Evolutionary conservation across 257 asterid genomes (phyloP).

Genomic region (Jacaranda mimosifolia): DNA sequence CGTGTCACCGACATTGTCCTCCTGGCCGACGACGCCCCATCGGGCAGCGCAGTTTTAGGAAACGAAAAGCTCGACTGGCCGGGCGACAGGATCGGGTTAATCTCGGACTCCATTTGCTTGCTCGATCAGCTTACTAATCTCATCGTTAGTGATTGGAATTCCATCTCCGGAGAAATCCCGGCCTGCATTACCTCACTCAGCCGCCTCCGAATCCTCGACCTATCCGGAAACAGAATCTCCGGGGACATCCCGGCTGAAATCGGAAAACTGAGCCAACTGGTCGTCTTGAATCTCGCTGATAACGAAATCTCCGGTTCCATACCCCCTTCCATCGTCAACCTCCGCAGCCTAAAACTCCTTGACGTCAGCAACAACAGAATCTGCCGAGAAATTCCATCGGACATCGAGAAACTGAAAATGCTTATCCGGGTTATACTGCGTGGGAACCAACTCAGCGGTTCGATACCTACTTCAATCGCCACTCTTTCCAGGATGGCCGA

Average conservation of each 20-base stretch:
- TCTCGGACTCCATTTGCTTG: conserved; percentile 61
- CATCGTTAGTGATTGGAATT: conserved; percentile 66
- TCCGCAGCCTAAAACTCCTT: conserved; percentile 54
- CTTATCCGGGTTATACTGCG: conserved; percentile 63
- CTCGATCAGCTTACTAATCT: conserved; percentile 62
- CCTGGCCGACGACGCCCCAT: conserved; percentile 58
- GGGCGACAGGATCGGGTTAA: conserved; percentile 55
- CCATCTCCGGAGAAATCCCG: conserved; percentile 64
- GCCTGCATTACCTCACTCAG: conserved; percentile 58
- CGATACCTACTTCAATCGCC: conserved; percentile 35
- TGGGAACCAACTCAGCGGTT: conserved; percentile 55
- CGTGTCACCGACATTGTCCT: conserved; percentile 76
- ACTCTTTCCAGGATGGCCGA: conserved; percentile 38
- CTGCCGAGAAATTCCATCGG: conserved; percentile 56
- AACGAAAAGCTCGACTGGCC: conserved; percentile 44
- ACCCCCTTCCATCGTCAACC: conserved; percentile 57
- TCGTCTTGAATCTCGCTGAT: conserved; percentile 64
- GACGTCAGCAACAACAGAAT: conserved; percentile 63
- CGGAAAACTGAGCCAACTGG: conserved; percentile 60
- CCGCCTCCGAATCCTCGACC: conserved; percentile 58
- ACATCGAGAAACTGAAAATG: conserved; percentile 57
- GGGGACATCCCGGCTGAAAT: conserved; percentile 59
- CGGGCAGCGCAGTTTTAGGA: conserved; percentile 4
- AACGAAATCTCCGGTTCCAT: conserved; percentile 56
- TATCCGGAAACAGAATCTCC: conserved; percentile 66